A percentile compares a stretch with the other conserved stretches of the same genome.
phyloP scores from a whole-genome alignment of 176 grass and related monocot species.

The Paspalum notatum region DNA sequence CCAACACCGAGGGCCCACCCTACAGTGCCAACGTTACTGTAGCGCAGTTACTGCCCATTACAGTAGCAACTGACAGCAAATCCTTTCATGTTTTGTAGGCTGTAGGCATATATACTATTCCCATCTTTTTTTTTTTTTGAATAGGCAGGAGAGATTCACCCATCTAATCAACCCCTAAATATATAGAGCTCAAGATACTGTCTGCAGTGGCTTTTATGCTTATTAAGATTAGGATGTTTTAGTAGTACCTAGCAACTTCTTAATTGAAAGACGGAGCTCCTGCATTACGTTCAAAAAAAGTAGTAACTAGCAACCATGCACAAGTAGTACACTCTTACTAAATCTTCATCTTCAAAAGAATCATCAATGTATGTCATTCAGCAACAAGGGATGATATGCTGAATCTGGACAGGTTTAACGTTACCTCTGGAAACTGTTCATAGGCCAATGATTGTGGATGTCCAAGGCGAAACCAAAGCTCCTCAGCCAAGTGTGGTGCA shows the following conservation, averaged over 20 bases:
- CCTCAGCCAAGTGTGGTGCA: slow-evolving; percentile 87
- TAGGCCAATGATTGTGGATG: slow-evolving; percentile 71
- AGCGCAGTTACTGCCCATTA: too few relatives aligned
- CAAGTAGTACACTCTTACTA: neutral
- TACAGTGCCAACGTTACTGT: too few relatives aligned
- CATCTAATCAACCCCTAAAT: neutral
- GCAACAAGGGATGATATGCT: neutral
- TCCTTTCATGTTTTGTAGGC: neutral
- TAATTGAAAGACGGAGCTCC: too few relatives aligned
- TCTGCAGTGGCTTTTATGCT: neutral
- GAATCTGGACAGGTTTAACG: neutral
- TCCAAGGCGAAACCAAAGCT: slow-evolving; percentile 92
- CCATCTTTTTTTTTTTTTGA: neutral
- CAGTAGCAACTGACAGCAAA: neutral
- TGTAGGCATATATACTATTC: neutral
- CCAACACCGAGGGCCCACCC: too few relatives aligned
- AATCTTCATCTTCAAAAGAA: slow-evolving; percentile 5
- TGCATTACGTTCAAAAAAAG: too few relatives aligned
- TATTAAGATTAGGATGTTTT: neutral
- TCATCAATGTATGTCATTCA: neutral
- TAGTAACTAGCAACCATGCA: neutral
- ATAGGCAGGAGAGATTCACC: neutral
- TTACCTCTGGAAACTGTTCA: slow-evolving; percentile 90
- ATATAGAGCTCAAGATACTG: neutral
- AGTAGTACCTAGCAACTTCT: neutral